Evolutionary conservation across 495 filamentous ascomycete species (phyloP), one percentile per base, ranked within the genome.

Genomic region (Cetradonia linearis): DNA sequence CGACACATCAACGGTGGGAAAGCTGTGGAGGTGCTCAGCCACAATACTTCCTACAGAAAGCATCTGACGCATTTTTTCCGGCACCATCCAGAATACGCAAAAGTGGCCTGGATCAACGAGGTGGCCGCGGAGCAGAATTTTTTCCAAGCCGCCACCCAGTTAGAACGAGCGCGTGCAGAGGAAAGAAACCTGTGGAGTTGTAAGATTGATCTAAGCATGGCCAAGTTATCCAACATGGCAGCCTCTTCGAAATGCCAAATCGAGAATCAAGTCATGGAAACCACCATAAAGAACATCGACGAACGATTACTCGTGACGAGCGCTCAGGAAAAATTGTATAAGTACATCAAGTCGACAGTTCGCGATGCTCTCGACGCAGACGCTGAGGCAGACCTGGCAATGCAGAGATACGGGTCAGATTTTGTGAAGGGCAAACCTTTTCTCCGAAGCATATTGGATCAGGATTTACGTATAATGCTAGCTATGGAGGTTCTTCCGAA

Each of bases 81-180:
- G 34, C 81, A 77, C 31, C 78, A 84, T 63, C 80, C 82, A 11
- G 72, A 81, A 63, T 84, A 88, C 49, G 81, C 83, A 42, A 88
- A 87, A 65, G 70, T 96, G n/a, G 78, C 85, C 42, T 98, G 93
- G 93, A 92, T 98, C 71, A 92, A 97, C 70, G 91, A 96, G 66
- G 81, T 96, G 23, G 72, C 80, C 55, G 76, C 81, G 25, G 85
- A 89, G 68, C 76, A 83, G 57, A 81, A 93, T 56, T 92, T 87
- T 63, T 74, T 79, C 36, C 76, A 76, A 59, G 91, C 92, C 16
- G 83, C 83, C 11, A 70, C 80, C 33, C 83, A 78, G 1, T 78
- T 98, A 31, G 71, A 79, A 11, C 72, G 87, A 5, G 90, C 87
- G 11, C 70, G 82, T 37, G 72, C 75, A 31, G 78, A 79, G 47